Conservation (phyloP, 306 rosid species). For the Senna tora region DNA sequence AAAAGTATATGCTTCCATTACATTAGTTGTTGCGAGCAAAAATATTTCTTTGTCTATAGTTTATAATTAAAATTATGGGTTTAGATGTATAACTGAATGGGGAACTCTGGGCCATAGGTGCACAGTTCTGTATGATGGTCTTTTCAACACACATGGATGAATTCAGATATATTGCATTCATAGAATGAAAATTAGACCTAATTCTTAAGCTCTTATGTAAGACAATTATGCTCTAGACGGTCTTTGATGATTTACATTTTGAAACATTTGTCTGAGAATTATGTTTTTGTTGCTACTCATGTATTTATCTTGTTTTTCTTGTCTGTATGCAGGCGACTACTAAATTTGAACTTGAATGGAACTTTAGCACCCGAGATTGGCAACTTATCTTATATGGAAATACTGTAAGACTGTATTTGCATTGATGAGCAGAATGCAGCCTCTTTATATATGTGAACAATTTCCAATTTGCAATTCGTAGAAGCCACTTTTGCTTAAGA, state of each 20-base stretch:
- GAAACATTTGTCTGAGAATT: conserved; percentile 21
- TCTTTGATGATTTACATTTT: background rate
- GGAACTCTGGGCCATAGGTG: conserved; percentile 8
- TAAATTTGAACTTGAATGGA: conserved; percentile 66
- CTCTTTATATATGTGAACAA: background rate
- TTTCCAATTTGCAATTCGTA: conserved; percentile 18
- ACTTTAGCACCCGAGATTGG: conserved; percentile 82
- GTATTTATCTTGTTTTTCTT: conserved; percentile 35
- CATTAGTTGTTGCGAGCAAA: background rate
- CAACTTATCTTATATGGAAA: conserved; percentile 54
- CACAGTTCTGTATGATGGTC: conserved; percentile 3
- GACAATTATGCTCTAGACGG: conserved; percentile 12
- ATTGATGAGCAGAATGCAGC: conserved; percentile 18
- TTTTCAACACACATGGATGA: conserved; percentile 16
- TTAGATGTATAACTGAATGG: background rate
- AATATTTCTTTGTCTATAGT: conserved; percentile 17
- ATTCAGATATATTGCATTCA: background rate
- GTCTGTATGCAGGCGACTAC: conserved; percentile 79
- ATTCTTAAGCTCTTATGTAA: background rate
- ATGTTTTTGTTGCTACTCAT: conserved; percentile 11
- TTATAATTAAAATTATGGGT: background rate
- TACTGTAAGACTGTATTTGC: conserved; percentile 58
- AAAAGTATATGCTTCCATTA: background rate
- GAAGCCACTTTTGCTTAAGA: conserved; percentile 15
- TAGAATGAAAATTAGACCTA: background rate